Evolutionary conservation across 345 rosid species (phyloP).

Genomic region (Gossypium rotundifolium): DNA sequence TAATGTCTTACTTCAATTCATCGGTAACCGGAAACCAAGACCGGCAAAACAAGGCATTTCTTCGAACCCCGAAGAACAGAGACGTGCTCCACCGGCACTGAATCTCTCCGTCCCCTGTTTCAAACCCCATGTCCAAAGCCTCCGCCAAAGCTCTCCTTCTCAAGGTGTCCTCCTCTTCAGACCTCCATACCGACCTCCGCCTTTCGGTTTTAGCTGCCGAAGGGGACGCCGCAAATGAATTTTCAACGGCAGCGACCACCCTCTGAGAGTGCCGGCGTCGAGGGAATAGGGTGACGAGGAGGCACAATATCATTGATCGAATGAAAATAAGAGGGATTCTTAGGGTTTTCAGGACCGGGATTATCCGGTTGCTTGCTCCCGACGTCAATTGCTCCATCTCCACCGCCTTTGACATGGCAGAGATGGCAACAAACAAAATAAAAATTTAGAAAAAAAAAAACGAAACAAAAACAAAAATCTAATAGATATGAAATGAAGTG

Average conservation of each 20-base stretch:
- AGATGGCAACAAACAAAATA: neutral
- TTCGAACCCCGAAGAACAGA: constrained; percentile 51
- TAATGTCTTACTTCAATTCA: constrained; percentile 45
- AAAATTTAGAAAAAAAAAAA: neutral
- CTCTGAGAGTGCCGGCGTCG: constrained; percentile 35
- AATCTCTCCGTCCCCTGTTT: too few species aligned
- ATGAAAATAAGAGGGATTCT: constrained; percentile 41
- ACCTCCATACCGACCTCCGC: too few species aligned
- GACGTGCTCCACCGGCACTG: constrained; percentile 6
- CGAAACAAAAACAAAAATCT: neutral
- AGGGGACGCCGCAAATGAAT: neutral
- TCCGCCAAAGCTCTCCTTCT: too few species aligned
- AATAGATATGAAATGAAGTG: neutral
- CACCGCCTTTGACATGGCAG: constrained; percentile 45
- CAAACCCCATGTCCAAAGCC: too few species aligned
- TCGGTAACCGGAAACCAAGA: constrained; percentile 17
- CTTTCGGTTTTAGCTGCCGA: constrained; percentile 8
- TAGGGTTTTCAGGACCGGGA: constrained; percentile 61
- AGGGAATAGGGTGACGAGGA: constrained; percentile 56
- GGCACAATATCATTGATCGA: constrained; percentile 39
- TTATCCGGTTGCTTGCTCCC: constrained; percentile 94
- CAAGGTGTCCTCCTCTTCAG: too few species aligned
- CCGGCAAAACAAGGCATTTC: neutral
- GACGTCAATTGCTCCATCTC: constrained; percentile 90
- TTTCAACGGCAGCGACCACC: constrained; percentile 14